Base-by-base conservation (phyloP, 192 early-diverging fungal genomes). In the Backusella morwellensis region DNA sequence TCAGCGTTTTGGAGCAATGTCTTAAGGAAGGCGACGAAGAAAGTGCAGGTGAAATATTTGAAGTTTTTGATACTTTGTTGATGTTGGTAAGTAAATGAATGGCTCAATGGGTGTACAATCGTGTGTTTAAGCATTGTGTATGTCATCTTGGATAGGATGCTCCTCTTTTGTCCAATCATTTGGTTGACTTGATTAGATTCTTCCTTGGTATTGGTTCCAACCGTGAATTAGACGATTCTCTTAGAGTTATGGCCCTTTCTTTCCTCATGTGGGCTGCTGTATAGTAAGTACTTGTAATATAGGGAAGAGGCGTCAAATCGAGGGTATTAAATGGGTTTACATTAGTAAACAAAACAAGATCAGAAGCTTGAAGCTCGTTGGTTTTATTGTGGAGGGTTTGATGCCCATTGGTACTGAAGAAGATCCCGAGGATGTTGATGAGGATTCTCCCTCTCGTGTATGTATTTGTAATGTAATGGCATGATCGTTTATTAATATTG, bases 351-450 rank as follows among this genome's bases (percentile, higher is more conserved):
- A 93, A 78, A 92, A 90, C 41, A 95, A 93, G 83, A 87, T 97
- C 81, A 89, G 90, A 71, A 93, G 93, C 74, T 89, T 95, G 68
- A 94, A 96, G 80, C 87, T 97, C 8, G 91, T 97, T 29, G 82
- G 87, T 66, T 91, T 90, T 29, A 92, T 97, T 72, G 91, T 97
- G 70, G 88, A 91, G 66, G 83, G 86, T 68, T 78, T 97, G 67
- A 91, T 97, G 88, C 93, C 94, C 7, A 95, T 97, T 75, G 92
- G 90, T 34, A 86, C 92, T 38, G 93, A 96, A 82, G 91, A 92
- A 63, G 94, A 95, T 67, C 88, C 88, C 9, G 92, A 92, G 17
- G 94, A 95, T 81, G 84, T 83, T 8, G 92, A 94, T 77, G 96
- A 96, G 26, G 96, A 97, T 70, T 91, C 90, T 52, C 93, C 96